phyloP scores from a whole-genome alignment of 192 early-diverging fungal genomes.

The Linnemannia elongata region DNA sequence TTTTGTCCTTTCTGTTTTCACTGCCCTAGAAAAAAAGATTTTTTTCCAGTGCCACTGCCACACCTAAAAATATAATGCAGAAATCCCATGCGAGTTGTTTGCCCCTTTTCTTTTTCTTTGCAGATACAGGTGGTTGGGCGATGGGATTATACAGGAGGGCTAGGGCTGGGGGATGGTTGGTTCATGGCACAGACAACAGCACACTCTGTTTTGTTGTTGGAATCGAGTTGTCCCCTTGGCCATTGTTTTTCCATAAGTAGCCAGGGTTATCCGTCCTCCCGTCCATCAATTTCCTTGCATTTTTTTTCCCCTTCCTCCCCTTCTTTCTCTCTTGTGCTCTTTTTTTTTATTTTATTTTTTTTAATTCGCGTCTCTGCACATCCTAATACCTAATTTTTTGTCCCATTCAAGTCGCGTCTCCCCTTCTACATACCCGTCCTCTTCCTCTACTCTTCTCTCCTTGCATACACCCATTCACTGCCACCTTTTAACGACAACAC shows the following conservation, averaged over 20 bases:
- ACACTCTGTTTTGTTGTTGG: background rate
- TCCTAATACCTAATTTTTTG: too few relatives aligned
- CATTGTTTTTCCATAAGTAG: conserved; percentile 7
- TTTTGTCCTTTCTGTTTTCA: background rate
- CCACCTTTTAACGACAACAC: background rate
- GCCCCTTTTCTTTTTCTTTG: background rate
- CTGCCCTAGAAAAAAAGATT: background rate
- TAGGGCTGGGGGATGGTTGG: background rate
- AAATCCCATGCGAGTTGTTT: background rate
- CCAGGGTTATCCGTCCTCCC: background rate
- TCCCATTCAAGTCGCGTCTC: background rate
- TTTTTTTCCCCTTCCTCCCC: background rate
- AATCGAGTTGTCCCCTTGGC: background rate
- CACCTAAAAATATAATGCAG: background rate
- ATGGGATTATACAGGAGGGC: background rate
- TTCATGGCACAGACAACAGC: background rate
- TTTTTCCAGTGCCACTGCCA: background rate
- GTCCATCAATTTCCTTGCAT: background rate
- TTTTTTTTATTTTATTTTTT: background rate
- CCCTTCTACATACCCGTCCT: background rate
- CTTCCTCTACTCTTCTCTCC: background rate
- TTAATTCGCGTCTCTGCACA: background rate
- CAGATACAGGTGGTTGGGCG: background rate
- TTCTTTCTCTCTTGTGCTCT: background rate
- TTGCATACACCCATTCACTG: background rate